phyloP scores from a whole-genome alignment of 768 basidiomycete species.

The Pleurotus salmoneostramineus region DNA sequence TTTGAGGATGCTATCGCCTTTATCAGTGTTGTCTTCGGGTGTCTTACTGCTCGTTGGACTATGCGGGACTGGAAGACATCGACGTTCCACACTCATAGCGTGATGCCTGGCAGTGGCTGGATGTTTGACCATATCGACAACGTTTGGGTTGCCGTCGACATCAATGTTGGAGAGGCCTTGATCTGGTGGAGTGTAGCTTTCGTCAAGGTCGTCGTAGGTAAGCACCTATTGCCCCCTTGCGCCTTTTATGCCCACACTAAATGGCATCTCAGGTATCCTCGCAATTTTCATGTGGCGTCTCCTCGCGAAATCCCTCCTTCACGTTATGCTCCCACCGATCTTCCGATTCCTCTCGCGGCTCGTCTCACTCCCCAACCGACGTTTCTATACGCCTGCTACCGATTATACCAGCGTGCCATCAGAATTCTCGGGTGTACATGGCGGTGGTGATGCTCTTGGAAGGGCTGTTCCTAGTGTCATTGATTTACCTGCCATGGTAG shows the following conservation, averaged over 20 bases:
- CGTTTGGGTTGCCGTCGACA: slow-evolving; percentile 30
- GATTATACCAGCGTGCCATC: slow-evolving; percentile 72
- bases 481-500: slow-evolving; percentile 57
- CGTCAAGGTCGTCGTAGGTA: slow-evolving; percentile 43
- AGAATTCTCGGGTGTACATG: slow-evolving; percentile 36
- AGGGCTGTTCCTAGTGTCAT: slow-evolving; percentile 83
- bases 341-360: slow-evolving; percentile 73
- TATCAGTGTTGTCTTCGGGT: slow-evolving; percentile 80
- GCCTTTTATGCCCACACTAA: slow-evolving; percentile 1
- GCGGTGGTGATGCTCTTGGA: slow-evolving; percentile 39
- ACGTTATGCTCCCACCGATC: slow-evolving; percentile 73
- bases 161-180: slow-evolving; percentile 33
- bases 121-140: slow-evolving; percentile 19
- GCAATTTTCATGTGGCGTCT: slow-evolving; percentile 88
- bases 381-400: slow-evolving; percentile 90
- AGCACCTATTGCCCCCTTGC: slow-evolving; percentile 9
- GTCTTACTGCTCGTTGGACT: slow-evolving; percentile 66
- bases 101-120: slow-evolving; percentile 60
- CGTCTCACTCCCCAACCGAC: slow-evolving; percentile 70
- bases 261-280: slow-evolving; percentile 50
- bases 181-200: slow-evolving; percentile 45
- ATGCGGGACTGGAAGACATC: slow-evolving; percentile 30
- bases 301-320: slow-evolving; percentile 73
- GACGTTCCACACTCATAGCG: slow-evolving; percentile 20
- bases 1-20: slow-evolving; percentile 97